Conservation (phyloP, 768 basidiomycete genomes). For the Galerina marginata region DNA sequence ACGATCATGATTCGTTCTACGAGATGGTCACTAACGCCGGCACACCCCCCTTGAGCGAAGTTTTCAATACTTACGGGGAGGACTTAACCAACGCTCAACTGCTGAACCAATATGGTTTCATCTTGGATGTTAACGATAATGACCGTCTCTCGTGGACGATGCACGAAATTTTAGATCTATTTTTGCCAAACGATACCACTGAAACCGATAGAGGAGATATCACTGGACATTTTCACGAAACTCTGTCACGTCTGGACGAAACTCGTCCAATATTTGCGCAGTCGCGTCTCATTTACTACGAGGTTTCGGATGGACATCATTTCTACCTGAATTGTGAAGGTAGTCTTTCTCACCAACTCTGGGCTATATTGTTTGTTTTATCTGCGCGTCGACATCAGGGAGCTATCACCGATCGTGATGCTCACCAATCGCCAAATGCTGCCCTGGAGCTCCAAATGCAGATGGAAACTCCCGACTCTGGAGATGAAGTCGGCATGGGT, state of each 20-base stretch:
- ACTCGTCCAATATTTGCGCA: constrained; percentile 9
- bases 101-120: constrained; percentile 73
- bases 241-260: background rate
- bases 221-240: background rate
- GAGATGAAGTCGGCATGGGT: constrained; percentile 6
- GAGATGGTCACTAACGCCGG: constrained; percentile 71
- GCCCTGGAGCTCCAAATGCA: constrained; percentile 16
- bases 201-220: background rate
- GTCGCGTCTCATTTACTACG: constrained; percentile 22
- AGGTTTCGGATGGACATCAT: constrained; percentile 15
- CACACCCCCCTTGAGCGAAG: constrained; percentile 57
- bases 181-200: background rate
- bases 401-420: background rate
- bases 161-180: constrained; percentile 31
- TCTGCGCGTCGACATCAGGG: constrained; percentile 2
- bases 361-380: constrained; percentile 41
- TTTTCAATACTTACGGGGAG: constrained; percentile 84
- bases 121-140: constrained; percentile 73
- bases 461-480: constrained; percentile 2
- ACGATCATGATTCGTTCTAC: constrained; percentile 44
- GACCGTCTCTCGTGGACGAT: constrained; percentile 57
- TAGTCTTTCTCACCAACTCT: constrained; percentile 53
- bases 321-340: constrained; percentile 53
- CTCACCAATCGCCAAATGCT: background rate
- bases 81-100: constrained; percentile 68